phyloP scores from a whole-genome alignment of 352 stramenopile genomes.

The Phytophthora litchii region DNA sequence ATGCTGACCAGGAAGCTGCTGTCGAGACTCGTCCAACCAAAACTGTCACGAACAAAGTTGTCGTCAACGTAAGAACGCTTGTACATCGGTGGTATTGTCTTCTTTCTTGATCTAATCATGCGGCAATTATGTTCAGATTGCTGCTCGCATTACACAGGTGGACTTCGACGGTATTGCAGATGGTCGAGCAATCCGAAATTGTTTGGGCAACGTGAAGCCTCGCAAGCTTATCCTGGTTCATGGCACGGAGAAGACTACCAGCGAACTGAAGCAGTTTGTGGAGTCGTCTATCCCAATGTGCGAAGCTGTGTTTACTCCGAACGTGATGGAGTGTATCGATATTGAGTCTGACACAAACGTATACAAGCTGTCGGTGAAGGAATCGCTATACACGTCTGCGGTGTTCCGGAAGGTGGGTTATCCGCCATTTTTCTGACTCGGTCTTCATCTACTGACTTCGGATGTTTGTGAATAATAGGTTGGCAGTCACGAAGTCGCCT shows the following conservation, averaged over 20 bases:
- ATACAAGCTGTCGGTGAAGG: slow-evolving; percentile 89
- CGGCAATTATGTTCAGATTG: slow-evolving; percentile 45
- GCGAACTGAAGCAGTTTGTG: slow-evolving; percentile 84
- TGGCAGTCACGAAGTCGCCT: slow-evolving; percentile 85
- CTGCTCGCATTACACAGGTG: slow-evolving; percentile 78
- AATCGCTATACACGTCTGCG: slow-evolving; percentile 84
- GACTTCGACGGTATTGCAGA: slow-evolving; percentile 89
- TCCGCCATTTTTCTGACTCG: neutral
- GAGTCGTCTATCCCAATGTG: slow-evolving; percentile 83
- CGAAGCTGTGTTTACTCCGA: slow-evolving; percentile 87
- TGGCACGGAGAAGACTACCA: slow-evolving; percentile 80
- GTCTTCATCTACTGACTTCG: slow-evolving; percentile 11
- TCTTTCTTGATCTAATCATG: neutral
- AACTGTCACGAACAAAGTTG: slow-evolving; percentile 72
- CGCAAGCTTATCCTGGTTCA: slow-evolving; percentile 90
- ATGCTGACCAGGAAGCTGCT: slow-evolving; percentile 58
- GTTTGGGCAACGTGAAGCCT: slow-evolving; percentile 88
- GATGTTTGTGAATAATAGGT: slow-evolving; percentile 45
- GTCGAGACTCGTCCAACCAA: slow-evolving; percentile 82
- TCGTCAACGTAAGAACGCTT: slow-evolving; percentile 52
- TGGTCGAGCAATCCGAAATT: slow-evolving; percentile 87
- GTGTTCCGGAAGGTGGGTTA: slow-evolving; percentile 78
- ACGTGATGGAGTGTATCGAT: slow-evolving; percentile 90
- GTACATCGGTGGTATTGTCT: neutral
- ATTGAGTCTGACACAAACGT: slow-evolving; percentile 92